Conservation (phyloP, 176 grass and related monocot species). For the Carex cristatella region DNA sequence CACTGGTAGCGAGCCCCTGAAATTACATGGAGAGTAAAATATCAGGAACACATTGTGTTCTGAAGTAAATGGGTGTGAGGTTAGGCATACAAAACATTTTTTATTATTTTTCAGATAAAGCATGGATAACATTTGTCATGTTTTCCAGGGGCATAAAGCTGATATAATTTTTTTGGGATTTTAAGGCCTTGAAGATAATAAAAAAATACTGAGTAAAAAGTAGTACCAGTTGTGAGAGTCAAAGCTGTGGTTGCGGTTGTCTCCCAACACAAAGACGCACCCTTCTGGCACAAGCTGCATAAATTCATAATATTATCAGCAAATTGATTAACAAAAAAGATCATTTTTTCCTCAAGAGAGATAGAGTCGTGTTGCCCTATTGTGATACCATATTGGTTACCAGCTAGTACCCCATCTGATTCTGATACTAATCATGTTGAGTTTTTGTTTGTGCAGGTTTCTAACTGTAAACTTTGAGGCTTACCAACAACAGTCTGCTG, state of each 20-base stretch:
- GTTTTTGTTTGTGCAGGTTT: not conserved
- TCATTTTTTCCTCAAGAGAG: not conserved
- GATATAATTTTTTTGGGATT: not conserved
- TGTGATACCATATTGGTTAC: not conserved
- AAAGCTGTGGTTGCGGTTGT: conserved; percentile 93
- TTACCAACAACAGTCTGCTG: not conserved
- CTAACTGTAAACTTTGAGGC: not conserved
- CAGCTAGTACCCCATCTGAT: not conserved
- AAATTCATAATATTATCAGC: conserved; percentile 7
- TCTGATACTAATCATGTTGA: not conserved
- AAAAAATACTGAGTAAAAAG: conserved; percentile 7
- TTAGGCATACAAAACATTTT: not conserved
- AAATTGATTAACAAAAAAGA: not conserved
- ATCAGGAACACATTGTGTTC: not conserved
- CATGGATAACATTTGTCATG: not conserved
- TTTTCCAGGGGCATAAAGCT: not conserved
- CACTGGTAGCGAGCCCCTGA: conserved; percentile 79
- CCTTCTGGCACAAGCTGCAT: conserved; percentile 68
- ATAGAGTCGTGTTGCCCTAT: not conserved
- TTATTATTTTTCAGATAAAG: not conserved
- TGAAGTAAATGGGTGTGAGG: not conserved
- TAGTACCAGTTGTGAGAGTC: conserved; percentile 96
- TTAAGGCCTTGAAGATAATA: not conserved
- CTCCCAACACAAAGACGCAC: conserved; percentile 82
- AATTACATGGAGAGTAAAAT: conserved; percentile 21